Evolutionary conservation across 2,329 filamentous ascomycete genomes (phyloP).

Genomic region (Hypoxylon sp.): DNA sequence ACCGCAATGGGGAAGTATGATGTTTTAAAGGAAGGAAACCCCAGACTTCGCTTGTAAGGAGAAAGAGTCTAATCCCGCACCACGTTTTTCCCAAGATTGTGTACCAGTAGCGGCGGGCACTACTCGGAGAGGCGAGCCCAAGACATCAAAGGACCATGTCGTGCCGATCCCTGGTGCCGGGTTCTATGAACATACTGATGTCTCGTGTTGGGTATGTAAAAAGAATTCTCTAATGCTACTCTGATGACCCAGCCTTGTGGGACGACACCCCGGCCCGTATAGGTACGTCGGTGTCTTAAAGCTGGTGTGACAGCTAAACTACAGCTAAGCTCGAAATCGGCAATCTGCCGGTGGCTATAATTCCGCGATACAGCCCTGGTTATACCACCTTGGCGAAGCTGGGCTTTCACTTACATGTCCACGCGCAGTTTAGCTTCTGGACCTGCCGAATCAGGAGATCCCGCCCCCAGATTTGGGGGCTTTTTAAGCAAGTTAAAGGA

Average conservation of each 20-base stretch:
- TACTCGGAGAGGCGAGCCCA: constrained; percentile 20
- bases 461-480: constrained; percentile 20
- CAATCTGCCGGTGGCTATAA: constrained; percentile 31
- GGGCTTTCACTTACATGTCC: constrained; percentile 10
- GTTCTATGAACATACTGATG: not conserved
- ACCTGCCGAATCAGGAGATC: constrained; percentile 39
- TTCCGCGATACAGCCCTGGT: constrained; percentile 21
- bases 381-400: constrained; percentile 19
- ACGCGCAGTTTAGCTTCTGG: constrained; percentile 27
- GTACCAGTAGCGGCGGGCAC: constrained; percentile 16
- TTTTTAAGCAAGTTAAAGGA: constrained; percentile 26
- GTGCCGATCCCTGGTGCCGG: constrained; percentile 30
- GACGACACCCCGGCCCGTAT: constrained; percentile 30
- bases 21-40: constrained; percentile 35
- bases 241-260: constrained; percentile 42
- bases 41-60: constrained; percentile 22
- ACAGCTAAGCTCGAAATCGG: constrained; percentile 39
- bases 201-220: constrained; percentile 22
- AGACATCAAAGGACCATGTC: constrained; percentile 27
- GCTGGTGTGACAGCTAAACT: constrained; percentile 39
- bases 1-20: constrained; percentile 10
- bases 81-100: constrained; percentile 11
- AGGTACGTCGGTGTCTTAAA: constrained; percentile 15
- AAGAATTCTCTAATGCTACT: constrained; percentile 23
- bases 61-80: constrained; percentile 17